Evolutionary conservation across 2,329 filamentous ascomycete genomes (phyloP).

Genomic region (Alternaria brassicicola): DNA sequence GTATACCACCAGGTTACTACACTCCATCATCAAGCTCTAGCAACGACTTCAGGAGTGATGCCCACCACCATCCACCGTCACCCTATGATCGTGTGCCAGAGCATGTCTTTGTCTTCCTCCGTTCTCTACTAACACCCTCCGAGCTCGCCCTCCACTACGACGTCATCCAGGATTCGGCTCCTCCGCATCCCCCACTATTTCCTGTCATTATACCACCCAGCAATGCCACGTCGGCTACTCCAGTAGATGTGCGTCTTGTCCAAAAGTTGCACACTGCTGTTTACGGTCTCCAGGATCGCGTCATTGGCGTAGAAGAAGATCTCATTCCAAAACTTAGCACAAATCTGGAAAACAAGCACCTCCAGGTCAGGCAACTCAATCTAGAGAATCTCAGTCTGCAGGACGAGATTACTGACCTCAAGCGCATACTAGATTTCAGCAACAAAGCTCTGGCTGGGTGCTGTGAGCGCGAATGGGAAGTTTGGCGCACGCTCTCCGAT

Average conservation of each 20-base stretch:
- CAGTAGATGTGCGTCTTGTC: slow-evolving; percentile 19
- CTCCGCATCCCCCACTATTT: background rate
- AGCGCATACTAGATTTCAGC: slow-evolving; percentile 11
- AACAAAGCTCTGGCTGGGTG: slow-evolving; percentile 15
- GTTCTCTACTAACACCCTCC: slow-evolving; percentile 16
- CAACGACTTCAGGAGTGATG: background rate
- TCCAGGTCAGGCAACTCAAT: background rate
- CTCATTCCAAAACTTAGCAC: slow-evolving; percentile 18
- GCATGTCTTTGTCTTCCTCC: slow-evolving; percentile 9
- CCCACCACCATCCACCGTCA: background rate
- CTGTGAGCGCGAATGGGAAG: slow-evolving; percentile 25
- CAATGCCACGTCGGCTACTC: background rate
- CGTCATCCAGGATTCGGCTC: background rate
- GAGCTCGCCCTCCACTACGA: slow-evolving; percentile 18
- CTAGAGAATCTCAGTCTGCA: background rate
- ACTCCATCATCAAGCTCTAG: background rate
- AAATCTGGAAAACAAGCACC: slow-evolving; percentile 11
- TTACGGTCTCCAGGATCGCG: slow-evolving; percentile 16
- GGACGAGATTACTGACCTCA: slow-evolving; percentile 11
- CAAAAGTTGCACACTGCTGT: slow-evolving; percentile 16
- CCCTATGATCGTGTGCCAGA: slow-evolving; percentile 2
- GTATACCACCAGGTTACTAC: background rate
- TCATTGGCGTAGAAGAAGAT: slow-evolving; percentile 19
- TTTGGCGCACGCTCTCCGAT: slow-evolving; percentile 13
- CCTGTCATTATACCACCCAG: background rate